phyloP scores from a whole-genome alignment of 1,139 yeast genomes.

The Pichia sp. region DNA sequence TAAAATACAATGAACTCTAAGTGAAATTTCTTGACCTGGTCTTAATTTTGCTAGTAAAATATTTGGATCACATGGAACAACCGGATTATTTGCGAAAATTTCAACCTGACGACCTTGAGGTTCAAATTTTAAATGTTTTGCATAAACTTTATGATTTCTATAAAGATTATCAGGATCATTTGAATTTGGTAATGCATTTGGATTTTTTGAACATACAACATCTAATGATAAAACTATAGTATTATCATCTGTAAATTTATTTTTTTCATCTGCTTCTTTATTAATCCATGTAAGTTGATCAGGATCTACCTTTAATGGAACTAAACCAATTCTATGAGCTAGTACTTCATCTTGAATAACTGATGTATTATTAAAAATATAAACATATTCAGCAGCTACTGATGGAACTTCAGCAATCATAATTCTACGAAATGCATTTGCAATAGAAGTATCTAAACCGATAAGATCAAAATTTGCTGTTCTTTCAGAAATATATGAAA shows the following conservation, averaged over 20 bases:
- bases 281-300: constrained; percentile 79
- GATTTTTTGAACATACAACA: constrained; percentile 78
- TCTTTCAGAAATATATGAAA: constrained; percentile 58
- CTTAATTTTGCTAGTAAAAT: constrained; percentile 85
- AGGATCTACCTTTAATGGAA: constrained; percentile 91
- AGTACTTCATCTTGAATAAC: constrained; percentile 96
- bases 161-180: constrained; percentile 81
- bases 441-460: constrained; percentile 83
- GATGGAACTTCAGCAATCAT: constrained; percentile 96
- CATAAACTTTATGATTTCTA: constrained; percentile 80
- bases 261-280: constrained; percentile 53
- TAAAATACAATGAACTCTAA: constrained; percentile 83
- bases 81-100: constrained; percentile 59
- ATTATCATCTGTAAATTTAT: constrained; percentile 76
- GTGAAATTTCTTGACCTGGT: constrained; percentile 93
- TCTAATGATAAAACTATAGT: constrained; percentile 80
- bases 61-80: constrained; percentile 78
- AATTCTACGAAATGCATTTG: constrained; percentile 94
- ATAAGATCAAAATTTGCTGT: constrained; percentile 82
- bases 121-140: constrained; percentile 80
- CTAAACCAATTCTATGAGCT: constrained; percentile 88
- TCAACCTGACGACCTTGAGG: constrained; percentile 87
- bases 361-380: constrained; percentile 87
- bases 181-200: constrained; percentile 71
- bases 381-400: constrained; percentile 89